Percentiles rank a stretch among this genome's conserved stretches.
Evolutionary conservation across 306 rosid genomes (phyloP).

Genomic region (Trifolium dubium): DNA sequence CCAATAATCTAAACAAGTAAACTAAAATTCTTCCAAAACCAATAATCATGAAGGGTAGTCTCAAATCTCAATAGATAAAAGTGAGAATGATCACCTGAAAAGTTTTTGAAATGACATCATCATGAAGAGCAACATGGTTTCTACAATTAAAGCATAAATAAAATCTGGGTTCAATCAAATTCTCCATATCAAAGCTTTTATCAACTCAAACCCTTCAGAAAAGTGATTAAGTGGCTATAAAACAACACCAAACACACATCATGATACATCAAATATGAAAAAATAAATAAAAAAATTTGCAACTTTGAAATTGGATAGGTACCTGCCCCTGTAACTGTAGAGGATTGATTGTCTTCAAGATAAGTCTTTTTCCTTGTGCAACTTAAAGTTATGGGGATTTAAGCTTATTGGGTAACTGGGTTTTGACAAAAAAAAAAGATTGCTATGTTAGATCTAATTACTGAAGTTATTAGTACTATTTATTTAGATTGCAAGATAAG

Average conservation of each 20-base stretch:
- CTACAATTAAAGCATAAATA: constrained; percentile 65
- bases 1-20: not conserved
- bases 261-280: constrained; percentile 9
- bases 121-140: constrained; percentile 69
- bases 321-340: constrained; percentile 36
- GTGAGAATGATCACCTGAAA: constrained; percentile 62
- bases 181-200: constrained; percentile 49
- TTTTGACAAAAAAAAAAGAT: no score
- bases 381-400: no score
- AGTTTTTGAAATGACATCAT: constrained; percentile 68
- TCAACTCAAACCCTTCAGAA: not conserved
- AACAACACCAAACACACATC: constrained; percentile 3
- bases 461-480: no score
- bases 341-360: no score
- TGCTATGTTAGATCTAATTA: no score
- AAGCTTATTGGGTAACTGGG: no score
- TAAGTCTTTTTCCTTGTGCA: no score
- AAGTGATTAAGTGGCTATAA: not conserved
- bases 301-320: constrained; percentile 4
- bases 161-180: constrained; percentile 57
- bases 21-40: constrained; percentile 13
- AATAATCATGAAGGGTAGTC: not conserved
- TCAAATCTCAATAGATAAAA: not conserved
- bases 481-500: no score
- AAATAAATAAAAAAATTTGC: not conserved